Percentiles rank a stretch among this genome's conserved stretches.
Conservation (phyloP, 2,329 filamentous ascomycete genomes). For the Aspergillus sp. region DNA sequence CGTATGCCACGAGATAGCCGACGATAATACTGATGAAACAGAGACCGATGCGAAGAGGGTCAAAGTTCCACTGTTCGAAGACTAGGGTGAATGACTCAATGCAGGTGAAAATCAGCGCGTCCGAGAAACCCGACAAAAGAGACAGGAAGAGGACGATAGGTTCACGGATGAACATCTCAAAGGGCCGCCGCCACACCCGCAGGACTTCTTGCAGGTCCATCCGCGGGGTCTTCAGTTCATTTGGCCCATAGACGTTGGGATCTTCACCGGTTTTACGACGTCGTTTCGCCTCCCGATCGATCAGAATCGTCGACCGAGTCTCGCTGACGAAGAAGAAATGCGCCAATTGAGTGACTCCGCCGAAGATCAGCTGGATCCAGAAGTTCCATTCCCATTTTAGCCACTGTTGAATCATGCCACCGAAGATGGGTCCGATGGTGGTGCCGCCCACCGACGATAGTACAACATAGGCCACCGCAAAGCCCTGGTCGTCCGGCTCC, state of each 20-base stretch:
- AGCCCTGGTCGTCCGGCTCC: constrained; percentile 68
- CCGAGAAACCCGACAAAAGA: constrained; percentile 68
- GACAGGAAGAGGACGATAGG: constrained; percentile 71
- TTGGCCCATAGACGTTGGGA: constrained; percentile 66
- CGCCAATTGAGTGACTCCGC: constrained; percentile 49
- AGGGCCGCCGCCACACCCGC: constrained; percentile 61
- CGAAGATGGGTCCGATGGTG: constrained; percentile 56
- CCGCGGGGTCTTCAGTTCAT: constrained; percentile 47
- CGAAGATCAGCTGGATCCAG: constrained; percentile 61
- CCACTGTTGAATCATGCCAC: constrained; percentile 53
- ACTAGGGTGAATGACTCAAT: constrained; percentile 69
- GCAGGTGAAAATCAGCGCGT: constrained; percentile 75
- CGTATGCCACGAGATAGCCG: constrained; percentile 56
- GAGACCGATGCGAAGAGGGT: constrained; percentile 17
- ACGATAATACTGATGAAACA: constrained; percentile 40
- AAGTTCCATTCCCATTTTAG: constrained; percentile 61
- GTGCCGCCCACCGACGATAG: constrained; percentile 77
- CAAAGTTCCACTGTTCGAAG: constrained; percentile 21
- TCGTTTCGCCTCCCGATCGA: constrained; percentile 58
- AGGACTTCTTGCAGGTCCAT: constrained; percentile 43
- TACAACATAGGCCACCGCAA: constrained; percentile 71
- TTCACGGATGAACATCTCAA: constrained; percentile 71
- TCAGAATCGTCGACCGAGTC: constrained; percentile 55
- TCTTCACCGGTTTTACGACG: constrained; percentile 50
- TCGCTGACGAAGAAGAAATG: constrained; percentile 61